Percentiles rank a stretch among this genome's conserved stretches.
Evolutionary conservation across 441 rosid species (phyloP).

Genomic region (Adansonia grandidieri): DNA sequence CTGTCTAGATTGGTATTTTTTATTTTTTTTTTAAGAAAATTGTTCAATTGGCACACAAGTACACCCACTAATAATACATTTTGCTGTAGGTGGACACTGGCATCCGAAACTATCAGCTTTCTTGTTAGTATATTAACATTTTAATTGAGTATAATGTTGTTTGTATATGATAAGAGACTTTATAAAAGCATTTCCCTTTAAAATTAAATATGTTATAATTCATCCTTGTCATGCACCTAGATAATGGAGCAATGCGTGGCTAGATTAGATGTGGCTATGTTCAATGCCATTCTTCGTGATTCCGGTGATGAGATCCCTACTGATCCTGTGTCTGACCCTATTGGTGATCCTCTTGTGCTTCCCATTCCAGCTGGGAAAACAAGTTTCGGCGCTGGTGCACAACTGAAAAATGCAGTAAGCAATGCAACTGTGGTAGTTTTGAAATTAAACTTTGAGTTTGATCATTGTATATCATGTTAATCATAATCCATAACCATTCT

Average conservation of each 20-base stretch:
- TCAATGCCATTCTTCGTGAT: slow-evolving; percentile 96
- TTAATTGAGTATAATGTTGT: not conserved
- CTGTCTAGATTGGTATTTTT: slow-evolving; percentile 78
- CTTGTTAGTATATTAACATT: not conserved
- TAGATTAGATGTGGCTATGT: slow-evolving; percentile 93
- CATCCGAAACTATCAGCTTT: not conserved
- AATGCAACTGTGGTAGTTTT: slow-evolving; percentile 16
- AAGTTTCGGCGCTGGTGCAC: slow-evolving; percentile 97
- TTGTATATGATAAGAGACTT: not conserved
- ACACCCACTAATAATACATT: not conserved
- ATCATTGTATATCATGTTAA: not conserved
- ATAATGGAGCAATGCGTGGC: slow-evolving; percentile 96
- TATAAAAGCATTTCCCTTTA: not conserved
- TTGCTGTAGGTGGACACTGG: not conserved
- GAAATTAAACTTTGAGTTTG: not conserved
- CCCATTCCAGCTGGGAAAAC: slow-evolving; percentile 82
- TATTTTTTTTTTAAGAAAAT: not conserved
- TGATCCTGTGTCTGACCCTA: slow-evolving; percentile 97
- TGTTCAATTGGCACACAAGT: not conserved
- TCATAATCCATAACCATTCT: slow-evolving; percentile 4
- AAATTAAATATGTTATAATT: slow-evolving; percentile 21
- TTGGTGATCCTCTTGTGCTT: slow-evolving; percentile 76
- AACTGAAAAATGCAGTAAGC: slow-evolving; percentile 85
- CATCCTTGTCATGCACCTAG: slow-evolving; percentile 41
- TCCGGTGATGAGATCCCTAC: slow-evolving; percentile 88